phyloP scores from a whole-genome alignment of 2,329 filamentous ascomycete genomes.

The Claviceps sorghi region DNA sequence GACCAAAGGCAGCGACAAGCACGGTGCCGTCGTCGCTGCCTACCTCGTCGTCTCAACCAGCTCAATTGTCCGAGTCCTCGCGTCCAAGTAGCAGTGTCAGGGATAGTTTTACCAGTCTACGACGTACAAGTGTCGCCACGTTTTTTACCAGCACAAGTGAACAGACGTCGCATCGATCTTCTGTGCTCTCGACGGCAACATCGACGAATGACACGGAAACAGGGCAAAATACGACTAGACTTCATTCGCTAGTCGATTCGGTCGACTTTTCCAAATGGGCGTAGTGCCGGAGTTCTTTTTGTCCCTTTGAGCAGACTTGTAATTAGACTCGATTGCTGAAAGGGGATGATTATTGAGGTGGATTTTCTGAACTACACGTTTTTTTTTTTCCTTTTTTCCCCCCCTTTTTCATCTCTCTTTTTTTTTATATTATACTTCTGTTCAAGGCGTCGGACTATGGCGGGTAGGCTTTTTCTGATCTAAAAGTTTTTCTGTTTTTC shows the following conservation, averaged over 20 bases:
- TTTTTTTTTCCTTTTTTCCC: background rate
- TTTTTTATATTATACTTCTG: background rate
- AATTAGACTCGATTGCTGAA: background rate
- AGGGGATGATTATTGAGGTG: background rate
- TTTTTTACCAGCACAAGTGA: conserved; percentile 47
- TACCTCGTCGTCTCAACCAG: conserved; percentile 11
- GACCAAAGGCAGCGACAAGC: conserved; percentile 22
- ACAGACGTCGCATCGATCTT: conserved; percentile 42
- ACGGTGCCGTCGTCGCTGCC: conserved; percentile 15
- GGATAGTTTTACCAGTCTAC: conserved; percentile 46
- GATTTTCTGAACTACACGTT: background rate
- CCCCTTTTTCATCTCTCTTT: background rate
- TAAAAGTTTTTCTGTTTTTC: conserved; percentile 1
- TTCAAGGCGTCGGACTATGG: conserved; percentile 1
- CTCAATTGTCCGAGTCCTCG: conserved; percentile 6
- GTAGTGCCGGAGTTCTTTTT: conserved; percentile 5
- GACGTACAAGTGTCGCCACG: conserved; percentile 49
- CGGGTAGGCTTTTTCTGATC: background rate
- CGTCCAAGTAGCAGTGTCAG: conserved; percentile 25
- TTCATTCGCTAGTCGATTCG: conserved; percentile 21
- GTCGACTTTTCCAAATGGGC: conserved; percentile 27
- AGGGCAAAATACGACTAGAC: conserved; percentile 15
- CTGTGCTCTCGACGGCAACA: conserved; percentile 37
- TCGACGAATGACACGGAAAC: conserved; percentile 42
- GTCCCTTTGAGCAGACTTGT: background rate